phyloP scores from a whole-genome alignment of 257 asterid genomes.

The Solanum medicagineum region DNA sequence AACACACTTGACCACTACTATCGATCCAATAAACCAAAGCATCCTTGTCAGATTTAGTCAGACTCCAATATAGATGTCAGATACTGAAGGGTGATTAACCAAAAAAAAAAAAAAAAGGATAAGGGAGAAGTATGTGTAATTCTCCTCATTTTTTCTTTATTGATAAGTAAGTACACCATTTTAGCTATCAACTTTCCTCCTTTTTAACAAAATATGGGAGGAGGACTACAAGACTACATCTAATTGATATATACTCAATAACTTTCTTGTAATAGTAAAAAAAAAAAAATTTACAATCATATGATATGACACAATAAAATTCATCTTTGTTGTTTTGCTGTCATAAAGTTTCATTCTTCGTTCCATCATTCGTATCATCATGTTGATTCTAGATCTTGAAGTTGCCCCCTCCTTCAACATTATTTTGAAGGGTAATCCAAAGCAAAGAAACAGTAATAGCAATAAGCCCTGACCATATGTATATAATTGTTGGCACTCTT shows the following conservation, averaged over 20 bases:
- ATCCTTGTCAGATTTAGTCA: no score
- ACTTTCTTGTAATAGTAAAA: background rate
- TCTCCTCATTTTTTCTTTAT: background rate
- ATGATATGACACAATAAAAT: background rate
- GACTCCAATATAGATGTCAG: no score
- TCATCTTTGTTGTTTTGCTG: background rate
- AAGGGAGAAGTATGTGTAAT: background rate
- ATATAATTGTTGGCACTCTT: slow-evolving; percentile 64
- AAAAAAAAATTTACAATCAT: background rate
- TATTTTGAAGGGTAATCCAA: slow-evolving; percentile 45
- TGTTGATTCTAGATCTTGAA: background rate
- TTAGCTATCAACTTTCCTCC: background rate
- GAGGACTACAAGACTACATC: background rate
- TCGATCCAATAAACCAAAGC: no score
- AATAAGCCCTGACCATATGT: slow-evolving; percentile 79
- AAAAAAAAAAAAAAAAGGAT: background rate
- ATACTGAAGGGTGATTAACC: no score
- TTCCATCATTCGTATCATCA: background rate
- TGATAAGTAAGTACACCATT: background rate
- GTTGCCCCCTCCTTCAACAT: background rate
- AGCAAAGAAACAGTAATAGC: slow-evolving; percentile 69
- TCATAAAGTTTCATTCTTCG: background rate
- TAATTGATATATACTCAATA: background rate
- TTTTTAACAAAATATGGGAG: background rate
- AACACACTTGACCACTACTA: no score